Base-by-base conservation (phyloP, 1,284 basidiomycete genomes). In the Papiliotrema fonsecae region DNA sequence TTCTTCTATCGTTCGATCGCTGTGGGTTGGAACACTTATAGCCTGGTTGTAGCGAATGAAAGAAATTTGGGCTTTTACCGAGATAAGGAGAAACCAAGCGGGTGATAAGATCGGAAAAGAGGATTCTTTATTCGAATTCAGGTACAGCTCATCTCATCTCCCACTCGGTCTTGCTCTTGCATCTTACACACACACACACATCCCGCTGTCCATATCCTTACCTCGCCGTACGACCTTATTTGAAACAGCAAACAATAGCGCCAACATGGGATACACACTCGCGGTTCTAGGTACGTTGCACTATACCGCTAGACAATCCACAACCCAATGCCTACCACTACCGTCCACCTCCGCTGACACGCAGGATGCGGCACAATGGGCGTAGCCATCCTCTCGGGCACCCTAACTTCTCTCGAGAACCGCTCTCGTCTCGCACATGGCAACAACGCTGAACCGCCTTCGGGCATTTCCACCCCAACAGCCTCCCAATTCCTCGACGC, bases 321-420 rank as follows among this genome's bases (percentile, higher is more conserved):
- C n/a, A n/a, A n/a, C n/a, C n/a, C n/a, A n/a, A n/a, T n/a, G 57
- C 32, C 26, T 39, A 16, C 22, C 31, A 22, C 31, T 6, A 19
- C 41, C 26, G 14, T 26, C n/a, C n/a, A 4, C n/a, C 4, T 43
- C 19, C 13, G 36, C 45, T 40, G 31, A 45, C 40, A 19, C n/a
- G 6, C 65, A 89, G 92, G 92, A 79, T 98, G 96, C 75, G 96
- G 96, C 50, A 98, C 96, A 6, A 98, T 99, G 96, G 96, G 96
- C 50, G 77, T 97, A 57, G 92, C 96, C 52, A 82, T 99, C 69
- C 82, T 96, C 41, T 96, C 93, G 26, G 96, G 72, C 30, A 69
- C 72, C 40, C 58, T 75, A 44, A 51, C 63, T 28, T 62, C 74
- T 21, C 57, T 75, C 49, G 60, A 72, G 56, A 26, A 64, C 44